Conservation (phyloP, 1,139 yeast species). For the Saccharomyces hybrid region DNA sequence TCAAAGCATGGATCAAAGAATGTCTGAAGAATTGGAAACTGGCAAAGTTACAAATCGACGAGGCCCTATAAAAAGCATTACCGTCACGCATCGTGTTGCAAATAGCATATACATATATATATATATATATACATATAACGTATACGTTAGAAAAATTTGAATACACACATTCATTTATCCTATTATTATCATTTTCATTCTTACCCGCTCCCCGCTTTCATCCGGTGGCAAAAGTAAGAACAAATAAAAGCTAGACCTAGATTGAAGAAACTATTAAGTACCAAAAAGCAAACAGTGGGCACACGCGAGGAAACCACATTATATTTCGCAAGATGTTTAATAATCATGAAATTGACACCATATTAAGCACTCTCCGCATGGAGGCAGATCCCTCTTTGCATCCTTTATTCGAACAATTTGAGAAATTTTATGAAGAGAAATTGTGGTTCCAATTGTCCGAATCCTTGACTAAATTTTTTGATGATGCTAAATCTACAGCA, state of each 20-base stretch:
- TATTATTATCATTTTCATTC: background rate
- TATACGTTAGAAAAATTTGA: background rate
- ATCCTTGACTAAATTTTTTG: slow-evolving; percentile 54
- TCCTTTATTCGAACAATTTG: slow-evolving; percentile 65
- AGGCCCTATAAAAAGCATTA: background rate
- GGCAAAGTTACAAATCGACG: slow-evolving; percentile 8
- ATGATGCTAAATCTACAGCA: slow-evolving; percentile 42
- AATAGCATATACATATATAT: background rate
- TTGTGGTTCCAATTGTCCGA: slow-evolving; percentile 74
- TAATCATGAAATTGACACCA: slow-evolving; percentile 36
- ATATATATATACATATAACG: background rate
- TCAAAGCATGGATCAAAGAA: slow-evolving; percentile 26
- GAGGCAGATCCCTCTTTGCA: slow-evolving; percentile 56
- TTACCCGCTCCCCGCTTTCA: background rate
- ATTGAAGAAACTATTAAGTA: background rate
- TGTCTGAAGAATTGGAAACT: slow-evolving; percentile 33
- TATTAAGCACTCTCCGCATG: slow-evolving; percentile 61
- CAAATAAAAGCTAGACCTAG: background rate
- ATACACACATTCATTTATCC: background rate
- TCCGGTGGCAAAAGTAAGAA: background rate
- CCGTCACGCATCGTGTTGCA: background rate
- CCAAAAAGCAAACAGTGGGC: background rate
- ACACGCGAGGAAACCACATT: background rate
- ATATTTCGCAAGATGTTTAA: background rate
- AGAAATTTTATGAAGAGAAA: slow-evolving; percentile 81